Base-by-base conservation (phyloP, 768 basidiomycete genomes). In the Mycena capillaripes region DNA sequence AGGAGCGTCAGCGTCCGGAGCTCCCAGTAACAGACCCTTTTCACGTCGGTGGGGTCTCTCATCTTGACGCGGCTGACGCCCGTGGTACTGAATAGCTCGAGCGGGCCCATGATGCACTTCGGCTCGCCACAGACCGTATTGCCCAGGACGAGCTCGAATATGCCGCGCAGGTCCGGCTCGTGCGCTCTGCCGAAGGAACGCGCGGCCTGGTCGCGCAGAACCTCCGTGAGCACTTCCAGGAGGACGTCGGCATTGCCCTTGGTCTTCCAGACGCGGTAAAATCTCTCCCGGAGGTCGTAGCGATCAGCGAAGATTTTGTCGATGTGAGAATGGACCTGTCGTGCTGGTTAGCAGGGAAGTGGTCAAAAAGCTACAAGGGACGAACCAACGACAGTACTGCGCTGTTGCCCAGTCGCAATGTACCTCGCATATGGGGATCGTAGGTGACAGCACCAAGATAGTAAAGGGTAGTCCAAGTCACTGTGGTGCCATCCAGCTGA, bases 141-240 rank as follows among this genome's bases (percentile, higher is more conserved):
- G 25, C 70, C 62, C 42, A 71, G 27, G 19, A 60, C 27, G 23
- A 71, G 58, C 56, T 71, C 70, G n/a, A 60, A 36, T 6, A 71
- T 19, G 19, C 70, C 70, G 21, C 27, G 58, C 19, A 66, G 9
- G 30, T 58, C 48, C 21, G 69, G 69, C 48, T 66, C 64, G n/a
- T 21, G 30, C 16, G 29, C 32, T 52, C 23, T 30, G 56, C 30
- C 17, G 10, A 56, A 30, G 14, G 25, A 57, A 10, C 25, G 21
- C 42, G n/a, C 62, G n/a, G 27, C 34, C 23, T 46, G 58, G 42
- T 55, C 50, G 11, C 66, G 32, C 0, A 72, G 55, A 3, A 72
- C 42, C 4, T 34, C 25, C 29, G 66, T 46, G 7, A 67, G 29
- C 19, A 63, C 40, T 2, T 57, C 44, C 53, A 57, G 12, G 2